Conservation (phyloP, 2,329 filamentous ascomycete genomes). For the Knufia fluminis region DNA sequence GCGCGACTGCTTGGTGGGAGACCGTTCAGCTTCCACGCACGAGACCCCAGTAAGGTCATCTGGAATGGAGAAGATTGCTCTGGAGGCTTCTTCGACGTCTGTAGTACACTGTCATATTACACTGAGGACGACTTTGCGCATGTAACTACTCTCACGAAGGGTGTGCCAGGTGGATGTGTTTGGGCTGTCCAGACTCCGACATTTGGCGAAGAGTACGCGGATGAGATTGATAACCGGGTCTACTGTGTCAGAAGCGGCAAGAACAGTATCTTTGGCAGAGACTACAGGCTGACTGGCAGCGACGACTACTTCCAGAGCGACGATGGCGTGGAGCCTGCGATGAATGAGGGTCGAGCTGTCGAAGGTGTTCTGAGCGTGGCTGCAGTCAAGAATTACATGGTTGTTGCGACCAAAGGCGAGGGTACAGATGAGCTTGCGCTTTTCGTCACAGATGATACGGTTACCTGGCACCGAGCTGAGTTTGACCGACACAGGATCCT, state of each 20-base stretch:
- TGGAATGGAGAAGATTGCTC: slow-evolving; percentile 67
- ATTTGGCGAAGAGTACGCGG: slow-evolving; percentile 50
- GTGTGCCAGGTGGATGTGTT: slow-evolving; percentile 61
- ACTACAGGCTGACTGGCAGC: slow-evolving; percentile 70
- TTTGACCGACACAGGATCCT: slow-evolving; percentile 81
- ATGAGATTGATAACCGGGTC: slow-evolving; percentile 58
- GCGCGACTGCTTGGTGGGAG: slow-evolving; percentile 48
- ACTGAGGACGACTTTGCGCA: slow-evolving; percentile 78
- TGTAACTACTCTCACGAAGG: slow-evolving; percentile 52
- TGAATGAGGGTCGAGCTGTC: slow-evolving; percentile 65
- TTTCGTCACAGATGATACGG: slow-evolving; percentile 76
- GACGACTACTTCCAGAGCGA: slow-evolving; percentile 67
- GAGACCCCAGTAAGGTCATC: slow-evolving; percentile 74
- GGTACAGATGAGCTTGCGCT: slow-evolving; percentile 85
- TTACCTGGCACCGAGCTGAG: slow-evolving; percentile 81
- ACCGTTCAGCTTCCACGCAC: slow-evolving; percentile 67
- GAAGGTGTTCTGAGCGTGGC: slow-evolving; percentile 74
- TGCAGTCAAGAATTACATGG: slow-evolving; percentile 73
- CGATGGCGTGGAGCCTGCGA: slow-evolving; percentile 58
- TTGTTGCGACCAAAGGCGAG: slow-evolving; percentile 70
- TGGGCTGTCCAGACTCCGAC: slow-evolving; percentile 73
- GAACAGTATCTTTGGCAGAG: slow-evolving; percentile 60
- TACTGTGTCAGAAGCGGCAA: slow-evolving; percentile 71
- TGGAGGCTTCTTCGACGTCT: slow-evolving; percentile 42
- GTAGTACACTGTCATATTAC: slow-evolving; percentile 57